A percentile compares a stretch with the other conserved stretches of the same genome.
These are phyloP conservation scores for Euryodendron excelsum DNA, from an alignment of 148 eudicot species.

Conservation along the genomic window DNA sequence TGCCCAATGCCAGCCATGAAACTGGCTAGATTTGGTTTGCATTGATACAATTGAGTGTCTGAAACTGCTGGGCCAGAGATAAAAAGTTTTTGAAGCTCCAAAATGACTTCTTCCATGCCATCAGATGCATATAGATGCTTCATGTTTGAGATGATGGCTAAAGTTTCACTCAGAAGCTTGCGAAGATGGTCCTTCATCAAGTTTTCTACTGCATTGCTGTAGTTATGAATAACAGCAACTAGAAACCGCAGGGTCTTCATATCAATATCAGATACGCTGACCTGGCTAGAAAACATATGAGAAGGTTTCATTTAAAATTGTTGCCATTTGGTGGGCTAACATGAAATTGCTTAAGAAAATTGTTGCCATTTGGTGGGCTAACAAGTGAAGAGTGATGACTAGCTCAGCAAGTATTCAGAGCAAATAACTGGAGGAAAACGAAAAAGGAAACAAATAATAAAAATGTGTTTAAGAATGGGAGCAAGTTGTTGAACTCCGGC, in stretches of 20 bases:
- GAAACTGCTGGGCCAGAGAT: slow-evolving; percentile 37
- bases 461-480: background rate
- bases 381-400: background rate
- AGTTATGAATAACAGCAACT: slow-evolving; percentile 42
- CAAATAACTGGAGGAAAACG: background rate
- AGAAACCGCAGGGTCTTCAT: slow-evolving; percentile 60
- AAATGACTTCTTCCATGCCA: slow-evolving; percentile 66
- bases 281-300: slow-evolving; percentile 48
- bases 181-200: slow-evolving; percentile 43
- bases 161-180: slow-evolving; percentile 58
- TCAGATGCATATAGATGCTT: slow-evolving; percentile 57
- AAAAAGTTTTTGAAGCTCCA: slow-evolving; percentile 67
- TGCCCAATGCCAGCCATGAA: slow-evolving; percentile 81
- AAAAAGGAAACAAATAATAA: background rate
- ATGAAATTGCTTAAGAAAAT: slow-evolving; percentile 10
- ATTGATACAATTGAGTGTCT: slow-evolving; percentile 44
- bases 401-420: background rate
- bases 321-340: background rate
- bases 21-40: slow-evolving; percentile 73
- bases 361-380: background rate
- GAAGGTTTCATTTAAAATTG: slow-evolving; percentile 2
- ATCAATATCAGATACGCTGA: slow-evolving; percentile 47
- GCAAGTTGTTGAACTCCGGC: background rate
- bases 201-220: slow-evolving; percentile 37
- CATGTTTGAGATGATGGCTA: slow-evolving; percentile 54